A percentile compares a stretch with the other conserved stretches of the same genome.
These are phyloP conservation scores for Globisporangium heterothallicum DNA, from an alignment of 352 stramenopile genomes.

Conservation along the genomic window DNA sequence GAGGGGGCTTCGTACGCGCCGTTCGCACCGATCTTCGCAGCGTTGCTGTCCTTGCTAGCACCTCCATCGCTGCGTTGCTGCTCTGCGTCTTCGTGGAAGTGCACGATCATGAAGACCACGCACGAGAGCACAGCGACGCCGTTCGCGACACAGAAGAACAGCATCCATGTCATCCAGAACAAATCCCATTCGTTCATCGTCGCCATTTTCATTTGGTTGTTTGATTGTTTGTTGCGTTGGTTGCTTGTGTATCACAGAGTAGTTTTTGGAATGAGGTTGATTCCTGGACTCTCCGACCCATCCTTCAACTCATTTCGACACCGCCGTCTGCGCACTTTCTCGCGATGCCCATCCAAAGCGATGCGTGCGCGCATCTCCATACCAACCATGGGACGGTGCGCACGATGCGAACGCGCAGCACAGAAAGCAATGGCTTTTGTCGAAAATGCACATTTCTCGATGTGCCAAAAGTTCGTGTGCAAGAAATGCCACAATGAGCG, in stretches of 20 bases:
- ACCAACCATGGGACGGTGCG: no score
- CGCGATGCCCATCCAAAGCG: no score
- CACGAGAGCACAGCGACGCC: conserved; percentile 18
- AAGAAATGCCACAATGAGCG: no score
- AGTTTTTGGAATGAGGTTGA: not conserved
- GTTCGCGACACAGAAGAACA: conserved; percentile 22
- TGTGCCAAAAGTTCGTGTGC: no score
- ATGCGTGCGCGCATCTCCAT: no score
- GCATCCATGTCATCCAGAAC: conserved; percentile 24
- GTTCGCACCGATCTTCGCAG: conserved; percentile 9
- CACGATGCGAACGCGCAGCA: no score
- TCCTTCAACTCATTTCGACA: no score
- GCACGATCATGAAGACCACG: conserved; percentile 16
- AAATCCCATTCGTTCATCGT: conserved; percentile 13
- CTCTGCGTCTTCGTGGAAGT: conserved; percentile 12
- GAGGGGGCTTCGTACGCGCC: conserved; percentile 3
- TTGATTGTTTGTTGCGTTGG: conserved; percentile 4
- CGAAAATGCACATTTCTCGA: no score
- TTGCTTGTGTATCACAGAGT: not conserved
- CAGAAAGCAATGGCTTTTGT: no score
- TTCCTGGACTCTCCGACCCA: not conserved
- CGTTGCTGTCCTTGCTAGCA: not conserved
- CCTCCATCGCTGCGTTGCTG: not conserved
- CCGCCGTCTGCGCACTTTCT: no score
- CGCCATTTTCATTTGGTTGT: not conserved